Evolutionary conservation across 768 basidiomycete species (phyloP).

Genomic region (Xerocomellus chrysenteron): DNA sequence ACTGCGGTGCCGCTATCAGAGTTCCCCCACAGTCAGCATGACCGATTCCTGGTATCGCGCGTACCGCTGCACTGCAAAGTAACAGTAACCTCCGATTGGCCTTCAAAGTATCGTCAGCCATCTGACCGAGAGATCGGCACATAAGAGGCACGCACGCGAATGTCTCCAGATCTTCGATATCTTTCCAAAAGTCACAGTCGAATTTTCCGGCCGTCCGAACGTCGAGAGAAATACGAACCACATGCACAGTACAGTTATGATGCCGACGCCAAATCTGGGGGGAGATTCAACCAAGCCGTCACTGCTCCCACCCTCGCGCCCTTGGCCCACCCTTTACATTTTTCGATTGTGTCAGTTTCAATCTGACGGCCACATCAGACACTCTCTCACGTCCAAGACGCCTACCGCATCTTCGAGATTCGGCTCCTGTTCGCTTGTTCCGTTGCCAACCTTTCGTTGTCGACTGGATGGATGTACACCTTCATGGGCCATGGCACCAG

Average conservation of each 20-base stretch:
- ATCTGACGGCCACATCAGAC: not conserved
- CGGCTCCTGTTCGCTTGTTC: constrained; percentile 13
- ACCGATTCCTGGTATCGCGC: constrained; percentile 21
- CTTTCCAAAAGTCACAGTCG: constrained; percentile 23
- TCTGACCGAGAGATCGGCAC: not conserved
- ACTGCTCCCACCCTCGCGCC: too few species aligned
- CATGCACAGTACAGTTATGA: too few species aligned
- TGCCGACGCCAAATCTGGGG: too few species aligned
- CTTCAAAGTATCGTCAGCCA: constrained; percentile 11
- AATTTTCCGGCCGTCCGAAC: too few species aligned
- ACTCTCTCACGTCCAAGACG: constrained; percentile 11
- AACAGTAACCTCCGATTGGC: constrained; percentile 49
- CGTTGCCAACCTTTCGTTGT: constrained; percentile 17
- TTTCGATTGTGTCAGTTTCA: not conserved
- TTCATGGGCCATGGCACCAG: constrained; percentile 22
- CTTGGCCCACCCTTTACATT: too few species aligned
- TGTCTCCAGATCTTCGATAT: constrained; percentile 45
- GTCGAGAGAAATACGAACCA: too few species aligned
- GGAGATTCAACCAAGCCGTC: too few species aligned
- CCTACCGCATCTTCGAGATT: constrained; percentile 6
- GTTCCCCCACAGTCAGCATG: constrained; percentile 30
- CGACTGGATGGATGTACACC: constrained; percentile 16
- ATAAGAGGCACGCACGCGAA: constrained; percentile 35
- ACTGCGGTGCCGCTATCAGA: constrained; percentile 47
- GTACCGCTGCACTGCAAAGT: constrained; percentile 58